Conservation (phyloP, 352 stramenopile genomes). For the Thalassiosira allenii region DNA sequence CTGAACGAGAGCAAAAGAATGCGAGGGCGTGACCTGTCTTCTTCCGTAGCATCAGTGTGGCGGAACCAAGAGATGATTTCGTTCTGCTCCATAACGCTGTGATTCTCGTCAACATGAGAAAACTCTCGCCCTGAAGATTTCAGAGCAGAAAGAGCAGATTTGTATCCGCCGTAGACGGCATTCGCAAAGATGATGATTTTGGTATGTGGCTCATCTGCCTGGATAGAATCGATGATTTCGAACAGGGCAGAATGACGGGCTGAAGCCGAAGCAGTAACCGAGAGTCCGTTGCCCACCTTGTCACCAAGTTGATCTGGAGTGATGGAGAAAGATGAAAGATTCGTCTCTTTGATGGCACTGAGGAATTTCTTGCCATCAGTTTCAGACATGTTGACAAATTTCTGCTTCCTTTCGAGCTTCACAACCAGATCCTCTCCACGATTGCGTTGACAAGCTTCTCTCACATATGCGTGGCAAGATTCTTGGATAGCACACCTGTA, state of each 20-base stretch:
- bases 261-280: constrained; percentile 40
- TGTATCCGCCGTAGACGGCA: constrained; percentile 46
- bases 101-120: constrained; percentile 45
- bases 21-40: constrained; percentile 51
- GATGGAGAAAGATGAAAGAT: constrained; percentile 47
- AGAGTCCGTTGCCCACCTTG: constrained; percentile 33
- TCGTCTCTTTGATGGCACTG: constrained; percentile 38
- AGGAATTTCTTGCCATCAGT: constrained; percentile 44
- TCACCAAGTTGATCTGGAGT: constrained; percentile 51
- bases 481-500: constrained; percentile 60
- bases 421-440: constrained; percentile 46
- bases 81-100: constrained; percentile 59
- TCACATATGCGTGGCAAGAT: constrained; percentile 63
- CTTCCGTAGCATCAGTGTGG: constrained; percentile 57
- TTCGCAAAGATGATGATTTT: constrained; percentile 71
- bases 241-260: constrained; percentile 44
- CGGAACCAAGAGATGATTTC: constrained; percentile 61
- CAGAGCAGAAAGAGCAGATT: constrained; percentile 44
- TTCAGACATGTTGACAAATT: constrained; percentile 44
- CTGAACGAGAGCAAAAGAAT: constrained; percentile 62
- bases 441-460: constrained; percentile 63
- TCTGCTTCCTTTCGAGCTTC: constrained; percentile 60
- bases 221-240: constrained; percentile 53
- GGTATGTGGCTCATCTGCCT: constrained; percentile 46
- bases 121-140: constrained; percentile 43